phyloP scores from a whole-genome alignment of 768 basidiomycete genomes.

The Chiua virens region DNA sequence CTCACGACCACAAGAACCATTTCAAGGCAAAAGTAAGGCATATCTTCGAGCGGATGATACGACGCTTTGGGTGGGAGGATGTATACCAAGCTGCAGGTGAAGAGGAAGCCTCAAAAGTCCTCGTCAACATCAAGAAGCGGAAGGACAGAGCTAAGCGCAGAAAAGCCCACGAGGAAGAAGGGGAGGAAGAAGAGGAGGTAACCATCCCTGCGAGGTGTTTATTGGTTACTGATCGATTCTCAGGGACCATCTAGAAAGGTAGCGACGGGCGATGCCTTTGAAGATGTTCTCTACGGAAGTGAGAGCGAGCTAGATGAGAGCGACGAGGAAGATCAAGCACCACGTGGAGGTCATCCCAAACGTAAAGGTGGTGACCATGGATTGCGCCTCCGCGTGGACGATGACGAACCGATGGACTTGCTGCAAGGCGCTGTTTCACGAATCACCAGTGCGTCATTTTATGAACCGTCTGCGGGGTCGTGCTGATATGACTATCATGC shows the following conservation, averaged over 20 bases:
- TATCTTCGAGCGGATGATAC: slow-evolving; percentile 93
- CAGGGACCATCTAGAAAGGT: slow-evolving; percentile 49
- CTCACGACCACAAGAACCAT: slow-evolving; percentile 98
- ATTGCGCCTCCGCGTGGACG: slow-evolving; percentile 77
- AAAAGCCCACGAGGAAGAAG: slow-evolving; percentile 61
- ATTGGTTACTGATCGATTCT: slow-evolving; percentile 6
- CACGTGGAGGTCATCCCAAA: slow-evolving; percentile 34
- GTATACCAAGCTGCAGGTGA: slow-evolving; percentile 73
- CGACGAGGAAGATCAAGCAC: slow-evolving; percentile 51
- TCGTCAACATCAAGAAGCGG: slow-evolving; percentile 92
- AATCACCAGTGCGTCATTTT: slow-evolving; percentile 58
- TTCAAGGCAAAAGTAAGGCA: slow-evolving; percentile 97
- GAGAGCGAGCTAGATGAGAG: slow-evolving; percentile 85
- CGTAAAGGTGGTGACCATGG: slow-evolving; percentile 42
- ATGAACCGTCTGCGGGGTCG: background rate
- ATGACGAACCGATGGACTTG: slow-evolving; percentile 94
- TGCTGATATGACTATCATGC: slow-evolving; percentile 8
- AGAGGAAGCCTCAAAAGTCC: slow-evolving; percentile 83
- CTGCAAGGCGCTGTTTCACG: slow-evolving; percentile 75
- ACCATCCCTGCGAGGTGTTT: background rate
- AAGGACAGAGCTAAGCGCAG: slow-evolving; percentile 93
- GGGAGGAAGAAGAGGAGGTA: slow-evolving; percentile 57
- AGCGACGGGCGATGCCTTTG: slow-evolving; percentile 84
- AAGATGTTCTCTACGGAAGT: slow-evolving; percentile 95
- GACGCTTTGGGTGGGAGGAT: slow-evolving; percentile 86